These are phyloP conservation scores for Bolboschoenoplectus hybrid DNA, from an alignment of 202 grass and related monocot species.

Conservation along the genomic window DNA sequence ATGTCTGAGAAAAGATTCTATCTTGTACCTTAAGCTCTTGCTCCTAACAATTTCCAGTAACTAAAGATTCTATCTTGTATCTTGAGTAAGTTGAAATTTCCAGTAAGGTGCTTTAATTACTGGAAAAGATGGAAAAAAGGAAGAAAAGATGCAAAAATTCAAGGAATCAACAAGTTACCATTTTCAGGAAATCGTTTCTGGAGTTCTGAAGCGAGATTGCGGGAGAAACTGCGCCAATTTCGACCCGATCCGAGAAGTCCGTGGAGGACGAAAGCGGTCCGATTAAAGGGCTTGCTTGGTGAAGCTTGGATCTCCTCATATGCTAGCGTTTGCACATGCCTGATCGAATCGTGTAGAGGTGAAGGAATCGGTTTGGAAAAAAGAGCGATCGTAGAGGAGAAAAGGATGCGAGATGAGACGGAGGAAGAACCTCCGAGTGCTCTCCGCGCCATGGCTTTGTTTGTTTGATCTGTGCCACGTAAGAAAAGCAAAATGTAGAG, in stretches of 20 bases:
- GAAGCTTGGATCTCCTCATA: conserved; percentile 86
- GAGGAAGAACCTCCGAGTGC: conserved; percentile 48
- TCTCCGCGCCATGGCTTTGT: conserved; percentile 54
- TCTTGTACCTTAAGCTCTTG: neutral
- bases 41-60: neutral
- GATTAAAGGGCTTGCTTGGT: conserved; percentile 52
- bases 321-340: conserved; percentile 69
- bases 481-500: neutral
- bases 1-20: neutral
- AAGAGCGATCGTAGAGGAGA: conserved; percentile 39
- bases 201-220: conserved; percentile 71
- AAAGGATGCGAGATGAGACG: conserved; percentile 59
- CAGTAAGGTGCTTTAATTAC: neutral
- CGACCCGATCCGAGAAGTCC: conserved; percentile 87
- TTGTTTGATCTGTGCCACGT: neutral
- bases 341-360: conserved; percentile 31
- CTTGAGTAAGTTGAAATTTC: neutral
- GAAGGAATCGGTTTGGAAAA: conserved; percentile 11
- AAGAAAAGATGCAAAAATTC: neutral
- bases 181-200: conserved; percentile 56
- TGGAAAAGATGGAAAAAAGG: neutral
- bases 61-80: neutral
- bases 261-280: conserved; percentile 86
- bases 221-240: conserved; percentile 88
- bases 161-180: conserved; percentile 46